Conservation (phyloP, 2,329 filamentous ascomycete genomes). For the Monosporascus sp. region DNA sequence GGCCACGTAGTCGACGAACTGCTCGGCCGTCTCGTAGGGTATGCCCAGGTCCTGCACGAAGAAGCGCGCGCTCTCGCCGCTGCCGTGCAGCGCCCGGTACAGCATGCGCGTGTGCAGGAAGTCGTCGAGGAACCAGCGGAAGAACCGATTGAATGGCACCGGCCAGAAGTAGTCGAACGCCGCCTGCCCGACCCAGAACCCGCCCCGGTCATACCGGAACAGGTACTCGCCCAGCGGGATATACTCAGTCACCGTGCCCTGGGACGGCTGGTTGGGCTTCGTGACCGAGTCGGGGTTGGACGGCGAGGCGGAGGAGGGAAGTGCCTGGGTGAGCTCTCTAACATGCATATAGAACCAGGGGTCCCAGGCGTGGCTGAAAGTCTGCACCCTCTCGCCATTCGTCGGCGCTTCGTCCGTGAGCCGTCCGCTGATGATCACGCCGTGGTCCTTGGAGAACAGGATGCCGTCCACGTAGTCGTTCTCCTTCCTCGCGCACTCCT, state of each 20-base stretch:
- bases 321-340: constrained; percentile 35
- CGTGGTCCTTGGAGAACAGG: constrained; percentile 54
- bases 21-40: constrained; percentile 45
- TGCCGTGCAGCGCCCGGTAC: constrained; percentile 65
- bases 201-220: constrained; percentile 70
- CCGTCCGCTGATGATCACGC: constrained; percentile 61
- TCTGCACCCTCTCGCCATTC: constrained; percentile 18
- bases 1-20: constrained; percentile 51
- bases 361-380: constrained; percentile 51
- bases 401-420: constrained; percentile 49
- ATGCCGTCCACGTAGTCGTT: constrained; percentile 73
- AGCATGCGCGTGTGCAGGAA: constrained; percentile 70
- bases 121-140: constrained; percentile 65
- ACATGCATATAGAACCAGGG: constrained; percentile 77
- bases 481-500: constrained; percentile 35
- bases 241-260: constrained; percentile 39
- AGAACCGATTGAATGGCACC: constrained; percentile 60
- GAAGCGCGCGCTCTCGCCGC: constrained; percentile 58
- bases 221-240: constrained; percentile 68
- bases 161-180: constrained; percentile 62
- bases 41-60: constrained; percentile 64
- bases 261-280: background rate
- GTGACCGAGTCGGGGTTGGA: background rate
- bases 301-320: constrained; percentile 19
- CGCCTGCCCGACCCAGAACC: constrained; percentile 65